phyloP scores from a whole-genome alignment of 768 basidiomycete genomes.

The Macrolepiota albuminosa region DNA sequence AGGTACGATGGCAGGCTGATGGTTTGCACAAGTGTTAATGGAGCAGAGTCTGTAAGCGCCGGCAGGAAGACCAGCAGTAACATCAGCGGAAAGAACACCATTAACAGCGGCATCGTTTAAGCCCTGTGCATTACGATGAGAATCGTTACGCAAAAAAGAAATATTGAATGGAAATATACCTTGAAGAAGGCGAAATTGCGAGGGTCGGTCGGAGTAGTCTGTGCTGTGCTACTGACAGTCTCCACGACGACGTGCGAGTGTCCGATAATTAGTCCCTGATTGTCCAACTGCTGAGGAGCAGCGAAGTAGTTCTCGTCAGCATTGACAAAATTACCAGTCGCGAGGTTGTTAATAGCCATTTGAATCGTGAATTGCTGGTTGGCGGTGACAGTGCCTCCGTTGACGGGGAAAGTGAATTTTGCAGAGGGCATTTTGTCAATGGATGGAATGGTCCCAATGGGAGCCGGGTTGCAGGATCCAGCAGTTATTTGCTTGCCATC shows the following conservation, averaged over 20 bases:
- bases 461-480: slow-evolving; percentile 53
- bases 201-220: slow-evolving; percentile 41
- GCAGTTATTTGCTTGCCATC: slow-evolving; percentile 43
- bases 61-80: slow-evolving; percentile 50
- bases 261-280: slow-evolving; percentile 41
- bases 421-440: slow-evolving; percentile 37
- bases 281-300: slow-evolving; percentile 48
- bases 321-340: slow-evolving; percentile 48
- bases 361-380: slow-evolving; percentile 41
- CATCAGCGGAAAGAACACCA: slow-evolving; percentile 46
- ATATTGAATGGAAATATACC: slow-evolving; percentile 10
- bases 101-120: slow-evolving; percentile 38
- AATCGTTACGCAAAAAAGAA: not conserved
- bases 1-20: slow-evolving; percentile 53
- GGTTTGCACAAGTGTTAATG: slow-evolving; percentile 54
- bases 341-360: slow-evolving; percentile 34
- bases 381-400: slow-evolving; percentile 36
- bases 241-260: slow-evolving; percentile 55
- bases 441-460: slow-evolving; percentile 47
- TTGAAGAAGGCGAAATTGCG: slow-evolving; percentile 51
- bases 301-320: slow-evolving; percentile 42
- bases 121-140: slow-evolving; percentile 40
- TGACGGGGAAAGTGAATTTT: slow-evolving; percentile 39
- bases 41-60: slow-evolving; percentile 57
- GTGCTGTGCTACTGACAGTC: slow-evolving; percentile 31